phyloP scores from a whole-genome alignment of 148 eudicot genomes.

The Chenopodium suecicum region DNA sequence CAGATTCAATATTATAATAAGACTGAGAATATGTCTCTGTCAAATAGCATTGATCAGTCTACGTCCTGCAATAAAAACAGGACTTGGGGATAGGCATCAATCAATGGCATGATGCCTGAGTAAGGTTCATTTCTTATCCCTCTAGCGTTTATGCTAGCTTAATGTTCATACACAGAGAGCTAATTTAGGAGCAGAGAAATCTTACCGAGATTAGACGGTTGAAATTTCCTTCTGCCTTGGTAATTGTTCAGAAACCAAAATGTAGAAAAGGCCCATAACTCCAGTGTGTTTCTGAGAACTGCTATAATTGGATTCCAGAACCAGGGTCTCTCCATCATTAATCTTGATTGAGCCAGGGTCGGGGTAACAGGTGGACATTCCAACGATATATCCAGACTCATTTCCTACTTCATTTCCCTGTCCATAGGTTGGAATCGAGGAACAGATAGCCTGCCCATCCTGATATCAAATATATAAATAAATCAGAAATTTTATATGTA shows the following conservation, averaged over 20 bases:
- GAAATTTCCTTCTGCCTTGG: conserved; percentile 20
- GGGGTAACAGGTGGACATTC: conserved; percentile 95
- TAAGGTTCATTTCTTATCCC: not conserved
- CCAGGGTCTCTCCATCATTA: conserved; percentile 57
- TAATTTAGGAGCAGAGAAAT: not conserved
- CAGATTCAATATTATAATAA: not conserved
- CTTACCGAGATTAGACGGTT: conserved; percentile 20
- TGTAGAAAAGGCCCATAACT: conserved; percentile 93
- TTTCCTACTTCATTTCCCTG: conserved; percentile 69
- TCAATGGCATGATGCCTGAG: not conserved
- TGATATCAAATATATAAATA: conserved; percentile 10
- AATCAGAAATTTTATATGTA: not conserved
- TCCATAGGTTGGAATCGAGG: conserved; percentile 73
- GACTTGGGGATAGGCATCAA: not conserved
- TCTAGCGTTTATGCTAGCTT: not conserved
- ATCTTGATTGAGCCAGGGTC: conserved; percentile 62
- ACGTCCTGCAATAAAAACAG: too few species aligned
- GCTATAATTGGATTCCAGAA: conserved; percentile 75
- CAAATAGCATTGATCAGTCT: not conserved
- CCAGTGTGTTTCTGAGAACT: conserved; percentile 61
- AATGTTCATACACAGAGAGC: not conserved
- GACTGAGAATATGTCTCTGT: not conserved
- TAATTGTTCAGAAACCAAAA: conserved; percentile 60
- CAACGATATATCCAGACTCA: conserved; percentile 87
- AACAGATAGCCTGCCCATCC: conserved; percentile 74